Evolutionary conservation across 768 basidiomycete species (phyloP).

Genomic region (Amanita polypyramis): DNA sequence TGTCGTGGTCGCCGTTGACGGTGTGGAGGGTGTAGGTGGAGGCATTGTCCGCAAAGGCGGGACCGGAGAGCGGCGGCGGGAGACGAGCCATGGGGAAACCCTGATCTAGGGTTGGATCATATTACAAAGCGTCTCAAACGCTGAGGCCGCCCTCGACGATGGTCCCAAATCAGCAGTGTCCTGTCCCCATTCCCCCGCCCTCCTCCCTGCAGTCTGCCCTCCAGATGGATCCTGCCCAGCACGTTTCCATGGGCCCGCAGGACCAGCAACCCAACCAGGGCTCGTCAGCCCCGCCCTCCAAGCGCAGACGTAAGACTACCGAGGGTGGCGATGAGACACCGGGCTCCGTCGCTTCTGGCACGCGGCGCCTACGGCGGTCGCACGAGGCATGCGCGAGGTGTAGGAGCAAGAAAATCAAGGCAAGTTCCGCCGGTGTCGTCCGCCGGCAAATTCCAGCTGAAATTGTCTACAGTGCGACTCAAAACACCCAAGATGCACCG

Average conservation of each 20-base stretch:
- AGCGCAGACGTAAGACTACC: conserved; percentile 43
- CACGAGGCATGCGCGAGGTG: conserved; percentile 90
- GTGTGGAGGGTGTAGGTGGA: conserved; percentile 59
- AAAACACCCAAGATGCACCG: conserved; percentile 79
- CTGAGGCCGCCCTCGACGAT: conserved; percentile 23
- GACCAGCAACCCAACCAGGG: conserved; percentile 15
- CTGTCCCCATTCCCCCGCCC: conserved; percentile 19
- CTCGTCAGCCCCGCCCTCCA: conserved; percentile 25
- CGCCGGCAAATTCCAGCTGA: conserved; percentile 73
- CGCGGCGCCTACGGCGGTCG: conserved; percentile 73
- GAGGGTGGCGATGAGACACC: conserved; percentile 47
- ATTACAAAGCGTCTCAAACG: conserved; percentile 25
- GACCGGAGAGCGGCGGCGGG: conserved; percentile 12
- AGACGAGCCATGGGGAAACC: conserved; percentile 13
- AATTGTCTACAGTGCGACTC: conserved; percentile 67
- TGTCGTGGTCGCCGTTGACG: conserved; percentile 26
- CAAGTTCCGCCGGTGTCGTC: conserved; percentile 57
- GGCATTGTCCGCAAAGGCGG: conserved; percentile 12
- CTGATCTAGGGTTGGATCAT: conserved; percentile 22
- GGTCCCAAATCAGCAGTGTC: conserved; percentile 22
- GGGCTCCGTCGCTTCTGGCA: conserved; percentile 44
- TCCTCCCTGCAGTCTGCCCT: conserved; percentile 51
- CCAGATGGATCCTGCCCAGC: conserved; percentile 60
- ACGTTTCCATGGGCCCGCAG: conserved; percentile 28
- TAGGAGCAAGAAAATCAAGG: conserved; percentile 96